Conservation (phyloP, 2,329 filamentous ascomycete genomes). For the Pseudogymnoascus sp. region DNA sequence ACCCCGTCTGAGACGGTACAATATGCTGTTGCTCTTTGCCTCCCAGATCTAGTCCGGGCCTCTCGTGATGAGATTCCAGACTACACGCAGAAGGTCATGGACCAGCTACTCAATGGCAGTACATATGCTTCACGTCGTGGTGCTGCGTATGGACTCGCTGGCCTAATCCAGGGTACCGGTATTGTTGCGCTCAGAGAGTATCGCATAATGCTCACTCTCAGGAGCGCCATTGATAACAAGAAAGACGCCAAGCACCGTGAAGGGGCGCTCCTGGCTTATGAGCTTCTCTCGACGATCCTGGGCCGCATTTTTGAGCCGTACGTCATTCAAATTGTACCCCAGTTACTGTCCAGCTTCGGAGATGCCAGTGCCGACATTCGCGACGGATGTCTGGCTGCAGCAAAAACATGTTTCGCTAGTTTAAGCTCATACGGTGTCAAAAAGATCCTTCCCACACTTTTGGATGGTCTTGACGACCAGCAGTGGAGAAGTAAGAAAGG, state of each 20-base stretch:
- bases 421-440: constrained; percentile 95
- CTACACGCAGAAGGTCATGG: constrained; percentile 73
- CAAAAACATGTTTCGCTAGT: constrained; percentile 88
- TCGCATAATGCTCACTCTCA: constrained; percentile 74
- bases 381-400: constrained; percentile 83
- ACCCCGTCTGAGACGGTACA: constrained; percentile 96
- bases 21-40: constrained; percentile 87
- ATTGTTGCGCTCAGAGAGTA: constrained; percentile 74
- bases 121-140: constrained; percentile 89
- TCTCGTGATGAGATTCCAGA: constrained; percentile 68
- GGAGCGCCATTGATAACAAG: constrained; percentile 83
- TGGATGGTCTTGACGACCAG: constrained; percentile 85
- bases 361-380: constrained; percentile 83
- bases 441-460: constrained; percentile 80
- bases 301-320: constrained; percentile 92
- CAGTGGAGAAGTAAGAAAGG: constrained; percentile 99
- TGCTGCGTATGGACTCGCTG: constrained; percentile 88
- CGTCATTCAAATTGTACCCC: constrained; percentile 88
- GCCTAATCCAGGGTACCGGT: constrained; percentile 81
- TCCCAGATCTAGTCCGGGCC: constrained; percentile 81
- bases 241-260: constrained; percentile 85
- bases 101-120: constrained; percentile 76
- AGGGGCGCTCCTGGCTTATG: constrained; percentile 81
- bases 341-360: constrained; percentile 81
- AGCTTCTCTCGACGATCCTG: constrained; percentile 78